Base-by-base conservation (phyloP, 805 yeast genomes). In the Scheffersomyces lignosus region DNA sequence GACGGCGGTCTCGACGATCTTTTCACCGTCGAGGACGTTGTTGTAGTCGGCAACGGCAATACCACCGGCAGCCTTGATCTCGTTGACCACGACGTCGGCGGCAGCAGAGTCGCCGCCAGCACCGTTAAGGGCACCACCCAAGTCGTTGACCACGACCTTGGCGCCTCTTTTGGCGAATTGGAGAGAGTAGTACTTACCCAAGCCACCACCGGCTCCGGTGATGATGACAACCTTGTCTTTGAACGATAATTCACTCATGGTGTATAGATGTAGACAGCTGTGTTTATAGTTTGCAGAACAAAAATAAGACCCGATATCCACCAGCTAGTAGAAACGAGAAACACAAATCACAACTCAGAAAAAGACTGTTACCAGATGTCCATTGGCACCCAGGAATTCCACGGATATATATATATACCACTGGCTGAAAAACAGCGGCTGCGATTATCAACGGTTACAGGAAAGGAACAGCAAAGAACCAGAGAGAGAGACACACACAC, bases 161-260 rank as follows among this genome's bases (percentile, higher is more conserved):
- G 97, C 99, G 24, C 98, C 98, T 49, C 96, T 75, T 41, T 80
- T 70, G 29, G 95, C 98, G 64, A 75, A 91, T 50, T 84, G 88
- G 22, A 88, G 66, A 4, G 96, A 95, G 63, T 91, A 91, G 33
- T 80, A 80, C 52, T 76, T 85, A 16, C 99, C 99, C 30, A 91
- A 75, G 14, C 98, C 99, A 49, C 97, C 98, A 47, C 99, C 99
- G 32, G 97, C 93, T 23, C 99, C 99, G 33, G 97, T 91, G 58
- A 91, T 81, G 40, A 91, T 80, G 23, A 91, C 97, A 29, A 91
- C 97, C 60, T 85, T 83, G 51, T 81, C 88, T 53, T 87, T 83
- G 55, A 83, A 87, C 25, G 70, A 60, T 44, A 63, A 49, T 54
- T 55, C 48, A 13, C 63, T 56, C 70, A 62, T 61, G 26, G n/a